A percentile compares a stretch with the other conserved stretches of the same genome.
Evolutionary conservation across 768 basidiomycete species (phyloP).

Genomic region (Trametopsis cervina): DNA sequence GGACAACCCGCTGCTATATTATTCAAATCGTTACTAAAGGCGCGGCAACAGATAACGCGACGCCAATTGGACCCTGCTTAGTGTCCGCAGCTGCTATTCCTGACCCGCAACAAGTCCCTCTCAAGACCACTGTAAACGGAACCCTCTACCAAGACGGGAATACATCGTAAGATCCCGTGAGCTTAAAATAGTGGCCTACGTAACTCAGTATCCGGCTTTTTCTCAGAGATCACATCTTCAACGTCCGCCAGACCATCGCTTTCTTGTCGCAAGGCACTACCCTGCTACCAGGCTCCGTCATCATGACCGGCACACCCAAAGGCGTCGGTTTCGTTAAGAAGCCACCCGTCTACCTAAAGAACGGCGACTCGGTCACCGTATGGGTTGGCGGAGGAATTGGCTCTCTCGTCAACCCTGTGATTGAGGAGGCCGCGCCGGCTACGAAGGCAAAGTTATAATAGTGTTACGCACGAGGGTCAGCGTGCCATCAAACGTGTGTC

Average conservation of each 20-base stretch:
- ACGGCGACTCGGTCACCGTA: slow-evolving; percentile 65
- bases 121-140: slow-evolving; percentile 65
- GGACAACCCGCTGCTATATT: too few species aligned
- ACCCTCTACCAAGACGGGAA: slow-evolving; percentile 65
- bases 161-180: slow-evolving; percentile 50
- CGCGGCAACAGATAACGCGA: slow-evolving; percentile 46
- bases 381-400: slow-evolving; percentile 73
- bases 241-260: slow-evolving; percentile 65
- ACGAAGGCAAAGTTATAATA: slow-evolving; percentile 36
- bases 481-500: too few species aligned
- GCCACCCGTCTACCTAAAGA: slow-evolving; percentile 61
- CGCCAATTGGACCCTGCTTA: slow-evolving; percentile 76
- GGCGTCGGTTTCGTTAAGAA: slow-evolving; percentile 77
- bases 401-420: slow-evolving; percentile 70
- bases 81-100: slow-evolving; percentile 58
- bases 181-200: not conserved
- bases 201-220: not conserved
- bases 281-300: slow-evolving; percentile 72
- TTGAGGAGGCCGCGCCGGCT: slow-evolving; percentile 46
- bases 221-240: slow-evolving; percentile 74
- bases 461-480: too few species aligned
- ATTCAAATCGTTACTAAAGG: not conserved
- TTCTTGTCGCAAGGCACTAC: slow-evolving; percentile 84
- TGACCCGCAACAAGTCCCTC: slow-evolving; percentile 56
- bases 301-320: slow-evolving; percentile 77